Evolutionary conservation across 129 eudicot genomes (phyloP), one percentile per base, ranked within the genome.

Genomic region (Pittosporum tobira): DNA sequence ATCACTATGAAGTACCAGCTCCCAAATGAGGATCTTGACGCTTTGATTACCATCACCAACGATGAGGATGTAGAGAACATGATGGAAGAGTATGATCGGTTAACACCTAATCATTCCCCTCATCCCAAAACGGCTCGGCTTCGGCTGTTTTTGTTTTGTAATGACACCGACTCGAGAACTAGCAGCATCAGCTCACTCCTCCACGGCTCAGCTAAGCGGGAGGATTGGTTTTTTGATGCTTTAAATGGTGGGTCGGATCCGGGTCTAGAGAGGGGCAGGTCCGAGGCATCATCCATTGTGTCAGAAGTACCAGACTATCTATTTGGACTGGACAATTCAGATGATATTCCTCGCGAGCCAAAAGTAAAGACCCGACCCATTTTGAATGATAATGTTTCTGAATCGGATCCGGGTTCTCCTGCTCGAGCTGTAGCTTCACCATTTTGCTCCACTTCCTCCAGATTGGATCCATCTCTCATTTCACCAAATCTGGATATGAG

Each of bases 11-110:
- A 90, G 86, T 90, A 90, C 77, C 97, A 90, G 76, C 79, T 90
- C 48, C 97, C 95, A 11, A 85, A 78, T 67, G 97, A 90, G 56
- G 97, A 90, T 36, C 79, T 90, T 6, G 97, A 90, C 56, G 88
- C 97, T 8, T 67, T 90, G 6, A 85, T 90, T 26, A 82, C 95
- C 24, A 84, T 90, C 57, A 79, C 86, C 0, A 52, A 75, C 7
- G 97, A 90, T 23, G 97, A 90, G 61, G 97, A 90, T 67, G 79
- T 90, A 31, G 97, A 90, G 63, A 90, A 90, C 73, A 90, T 90
- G 97, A 68, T 90, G 82, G 97, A 90, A 4, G 97, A 90, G 63
- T 85, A 71, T 48, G 97, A 90, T 63, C 85, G 97, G 24, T 66
- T 85, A 60, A 64, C 71, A 50, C 82, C 57, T 28, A 69, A 66